A percentile compares a stretch with the other conserved stretches of the same genome.
Evolutionary conservation across 1,284 basidiomycete species (phyloP).

Genomic region (Volvariella volvacea): DNA sequence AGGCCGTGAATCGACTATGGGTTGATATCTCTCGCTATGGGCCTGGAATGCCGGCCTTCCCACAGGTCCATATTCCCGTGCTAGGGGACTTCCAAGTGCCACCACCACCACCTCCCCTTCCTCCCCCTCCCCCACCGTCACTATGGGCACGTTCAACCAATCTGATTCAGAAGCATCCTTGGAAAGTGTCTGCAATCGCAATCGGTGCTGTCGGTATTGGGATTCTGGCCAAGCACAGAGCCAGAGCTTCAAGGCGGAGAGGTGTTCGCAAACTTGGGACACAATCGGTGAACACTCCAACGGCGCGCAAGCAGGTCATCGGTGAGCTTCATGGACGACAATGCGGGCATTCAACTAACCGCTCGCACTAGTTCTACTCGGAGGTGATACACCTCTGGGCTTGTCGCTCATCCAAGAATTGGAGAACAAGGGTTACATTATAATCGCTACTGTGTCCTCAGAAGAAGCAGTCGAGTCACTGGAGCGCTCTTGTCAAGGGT

Average conservation of each 20-base stretch:
- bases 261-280: constrained; percentile 18
- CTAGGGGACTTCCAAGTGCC: constrained; percentile 70
- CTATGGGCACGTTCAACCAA: constrained; percentile 38
- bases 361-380: constrained; percentile 57
- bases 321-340: constrained; percentile 35
- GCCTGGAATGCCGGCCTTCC: constrained; percentile 58
- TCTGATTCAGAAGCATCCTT: constrained; percentile 54
- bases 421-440: constrained; percentile 71
- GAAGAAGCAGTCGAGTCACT: constrained; percentile 56
- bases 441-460: constrained; percentile 68
- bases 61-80: constrained; percentile 55
- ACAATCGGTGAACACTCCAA: constrained; percentile 26
- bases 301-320: constrained; percentile 60
- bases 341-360: constrained; percentile 4
- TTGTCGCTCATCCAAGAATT: constrained; percentile 64
- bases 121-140: constrained; percentile 39
- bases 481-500: constrained; percentile 63
- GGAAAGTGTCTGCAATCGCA: constrained; percentile 45
- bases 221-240: constrained; percentile 50
- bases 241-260: constrained; percentile 16
- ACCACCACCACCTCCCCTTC: constrained; percentile 52
- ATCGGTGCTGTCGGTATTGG: constrained; percentile 52
- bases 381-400: constrained; percentile 67
- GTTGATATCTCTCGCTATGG: constrained; percentile 74
- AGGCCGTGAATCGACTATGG: constrained; percentile 66